A percentile compares a stretch with the other conserved stretches of the same genome.
These are phyloP conservation scores for Pseudoscleropodium purum DNA, from an alignment of 225 moss, liverwort and hornwort genomes.

Conservation along the genomic window DNA sequence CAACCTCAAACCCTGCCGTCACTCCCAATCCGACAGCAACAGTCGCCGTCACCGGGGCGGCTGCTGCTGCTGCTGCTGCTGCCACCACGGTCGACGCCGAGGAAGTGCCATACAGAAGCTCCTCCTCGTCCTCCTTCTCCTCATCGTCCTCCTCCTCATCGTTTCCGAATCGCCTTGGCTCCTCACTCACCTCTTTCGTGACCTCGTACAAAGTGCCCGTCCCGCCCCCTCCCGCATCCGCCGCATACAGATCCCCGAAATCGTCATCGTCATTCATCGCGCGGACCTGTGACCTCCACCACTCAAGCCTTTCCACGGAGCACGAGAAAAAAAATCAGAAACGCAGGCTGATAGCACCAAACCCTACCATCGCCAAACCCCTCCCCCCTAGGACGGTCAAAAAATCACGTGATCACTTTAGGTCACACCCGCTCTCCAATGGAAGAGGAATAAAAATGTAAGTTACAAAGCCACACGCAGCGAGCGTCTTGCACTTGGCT, in stretches of 20 bases:
- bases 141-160: slow-evolving; percentile 12
- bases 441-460: background rate
- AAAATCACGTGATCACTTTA: slow-evolving; percentile 26
- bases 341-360: background rate
- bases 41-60: slow-evolving; percentile 1
- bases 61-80: background rate
- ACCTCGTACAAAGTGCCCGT: slow-evolving; percentile 44
- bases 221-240: slow-evolving; percentile 54
- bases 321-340: background rate
- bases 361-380: slow-evolving; percentile 24
- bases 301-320: background rate
- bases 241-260: slow-evolving; percentile 93
- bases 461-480: background rate
- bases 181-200: slow-evolving; percentile 19
- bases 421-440: background rate
- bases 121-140: slow-evolving; percentile 72
- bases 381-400: background rate
- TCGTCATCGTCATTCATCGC: slow-evolving; percentile 95
- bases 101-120: slow-evolving; percentile 65
- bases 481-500: background rate
- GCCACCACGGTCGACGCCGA: slow-evolving; percentile 22
- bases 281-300: background rate
- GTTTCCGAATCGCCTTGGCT: background rate
- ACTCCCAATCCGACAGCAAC: slow-evolving; percentile 8
- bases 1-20: slow-evolving; percentile 42